Conservation (phyloP, 2,329 filamentous ascomycete species). For the Bipolaris cookei region DNA sequence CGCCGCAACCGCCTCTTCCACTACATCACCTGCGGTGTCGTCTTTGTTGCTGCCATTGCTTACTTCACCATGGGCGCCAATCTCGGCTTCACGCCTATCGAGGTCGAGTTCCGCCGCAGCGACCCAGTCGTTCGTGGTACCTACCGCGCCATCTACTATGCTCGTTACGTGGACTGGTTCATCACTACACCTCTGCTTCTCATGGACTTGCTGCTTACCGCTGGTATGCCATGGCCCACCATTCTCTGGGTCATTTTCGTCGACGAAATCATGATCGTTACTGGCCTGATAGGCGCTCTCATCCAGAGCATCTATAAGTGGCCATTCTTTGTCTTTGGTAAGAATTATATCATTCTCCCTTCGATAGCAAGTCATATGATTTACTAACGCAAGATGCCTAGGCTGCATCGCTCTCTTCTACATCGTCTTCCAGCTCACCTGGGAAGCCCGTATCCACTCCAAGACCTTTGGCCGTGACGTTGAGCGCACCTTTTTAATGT, state of each 20-base stretch:
- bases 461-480: constrained; percentile 61
- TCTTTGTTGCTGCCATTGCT: constrained; percentile 65
- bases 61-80: constrained; percentile 73
- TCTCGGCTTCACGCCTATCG: constrained; percentile 67
- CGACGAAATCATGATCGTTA: constrained; percentile 71
- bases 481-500: constrained; percentile 60
- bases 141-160: constrained; percentile 70
- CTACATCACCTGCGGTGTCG: constrained; percentile 66
- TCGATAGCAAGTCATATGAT: too few relatives aligned
- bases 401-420: constrained; percentile 60
- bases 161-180: constrained; percentile 69
- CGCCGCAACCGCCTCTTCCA: constrained; percentile 66
- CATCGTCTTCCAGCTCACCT: constrained; percentile 65
- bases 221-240: constrained; percentile 68
- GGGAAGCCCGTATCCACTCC: constrained; percentile 64
- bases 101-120: constrained; percentile 63
- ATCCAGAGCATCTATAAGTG: constrained; percentile 69
- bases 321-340: constrained; percentile 66
- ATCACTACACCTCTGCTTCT: constrained; percentile 70
- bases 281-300: constrained; percentile 69
- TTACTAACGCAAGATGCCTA: background rate
- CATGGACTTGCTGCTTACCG: constrained; percentile 67
- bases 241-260: constrained; percentile 67
- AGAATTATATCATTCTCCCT: background rate
- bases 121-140: constrained; percentile 55